Evolutionary conservation across 495 filamentous ascomycete genomes (phyloP), one percentile per base, ranked within the genome.

Genomic region (Penicillium dipodomyicola): DNA sequence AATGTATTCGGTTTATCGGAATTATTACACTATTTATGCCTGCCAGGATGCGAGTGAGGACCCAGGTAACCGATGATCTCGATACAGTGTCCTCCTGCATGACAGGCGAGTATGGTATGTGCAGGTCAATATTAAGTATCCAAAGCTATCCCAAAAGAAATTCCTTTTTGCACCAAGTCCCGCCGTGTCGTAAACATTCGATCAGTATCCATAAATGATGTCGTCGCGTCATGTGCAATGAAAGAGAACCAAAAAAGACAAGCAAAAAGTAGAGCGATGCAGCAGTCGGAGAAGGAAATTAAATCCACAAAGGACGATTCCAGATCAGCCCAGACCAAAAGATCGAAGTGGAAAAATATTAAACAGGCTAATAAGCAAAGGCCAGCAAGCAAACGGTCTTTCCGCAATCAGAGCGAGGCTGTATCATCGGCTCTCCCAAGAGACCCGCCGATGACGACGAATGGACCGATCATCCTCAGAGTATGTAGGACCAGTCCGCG

Each of bases 351-450:
- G 37, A 37, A 25, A 49, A 32, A 22, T 22, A 44, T 39, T 54
- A 40, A 48, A n/a, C 10, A 10, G 5, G 20, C 17, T 25, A 1
- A 52, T 42, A 41, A 27, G 22, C 5, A 29, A 11, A 12, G 27
- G 29, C 25, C 5, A 52, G 12, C 29, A 20, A 46, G 40, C 7
- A 40, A 23, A 14, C 1, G 4, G 22, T 14, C 29, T 20, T 50
- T 20, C 6, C 14, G 19, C 32, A 30, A n/a, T 9, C 15, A 30
- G n/a, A 22, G 23, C 14, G 2, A 25, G 14, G 12, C 41, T n/a
- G 4, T 10, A 30, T 67, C 48, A 71, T 14, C 57, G 60, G 23
- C 68, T 74, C 54, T 72, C 71, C 72, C 69, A 75, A 7, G 69
- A 72, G 41, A 58, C 52, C 59, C 70, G 67, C 9, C 70, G 55